Conservation (phyloP, 768 basidiomycete genomes). For the Termitomyces sp. region DNA sequence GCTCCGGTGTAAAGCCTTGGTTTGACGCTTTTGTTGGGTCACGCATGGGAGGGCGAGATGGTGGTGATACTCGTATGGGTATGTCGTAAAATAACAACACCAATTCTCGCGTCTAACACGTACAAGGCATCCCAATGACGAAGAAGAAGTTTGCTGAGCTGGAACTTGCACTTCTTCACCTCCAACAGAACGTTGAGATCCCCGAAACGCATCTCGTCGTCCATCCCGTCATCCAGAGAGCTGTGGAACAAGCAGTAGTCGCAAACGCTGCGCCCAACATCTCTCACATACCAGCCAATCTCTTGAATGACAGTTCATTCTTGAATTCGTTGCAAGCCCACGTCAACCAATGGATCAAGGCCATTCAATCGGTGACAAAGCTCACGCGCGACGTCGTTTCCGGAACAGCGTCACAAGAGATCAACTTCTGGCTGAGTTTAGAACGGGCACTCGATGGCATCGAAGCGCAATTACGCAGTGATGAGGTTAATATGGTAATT, state of each 20-base stretch:
- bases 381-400: slow-evolving; percentile 90
- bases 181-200: slow-evolving; percentile 99
- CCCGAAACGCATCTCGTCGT: slow-evolving; percentile 93
- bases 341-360: slow-evolving; percentile 98
- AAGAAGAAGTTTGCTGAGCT: slow-evolving; percentile 99
- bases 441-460: slow-evolving; percentile 93
- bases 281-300: slow-evolving; percentile 65
- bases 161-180: slow-evolving; percentile 87
- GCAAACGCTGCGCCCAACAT: slow-evolving; percentile 62
- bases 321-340: slow-evolving; percentile 90
- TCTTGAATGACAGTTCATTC: slow-evolving; percentile 84
- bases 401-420: slow-evolving; percentile 96
- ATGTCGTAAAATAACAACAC: slow-evolving; percentile 5
- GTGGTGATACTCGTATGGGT: slow-evolving; percentile 74
- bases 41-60: slow-evolving; percentile 66
- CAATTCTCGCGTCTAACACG: slow-evolving; percentile 5
- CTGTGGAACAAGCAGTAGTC: slow-evolving; percentile 70
- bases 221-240: slow-evolving; percentile 83
- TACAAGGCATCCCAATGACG: slow-evolving; percentile 84
- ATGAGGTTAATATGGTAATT: slow-evolving; percentile 90
- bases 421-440: slow-evolving; percentile 97
- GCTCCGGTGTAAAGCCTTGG: slow-evolving; percentile 94
- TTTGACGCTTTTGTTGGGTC: slow-evolving; percentile 96
- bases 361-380: slow-evolving; percentile 94
- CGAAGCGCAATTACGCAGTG: slow-evolving; percentile 85